Evolutionary conservation across 257 asterid genomes (phyloP).

Genomic region (Craterostigma plantagineum): DNA sequence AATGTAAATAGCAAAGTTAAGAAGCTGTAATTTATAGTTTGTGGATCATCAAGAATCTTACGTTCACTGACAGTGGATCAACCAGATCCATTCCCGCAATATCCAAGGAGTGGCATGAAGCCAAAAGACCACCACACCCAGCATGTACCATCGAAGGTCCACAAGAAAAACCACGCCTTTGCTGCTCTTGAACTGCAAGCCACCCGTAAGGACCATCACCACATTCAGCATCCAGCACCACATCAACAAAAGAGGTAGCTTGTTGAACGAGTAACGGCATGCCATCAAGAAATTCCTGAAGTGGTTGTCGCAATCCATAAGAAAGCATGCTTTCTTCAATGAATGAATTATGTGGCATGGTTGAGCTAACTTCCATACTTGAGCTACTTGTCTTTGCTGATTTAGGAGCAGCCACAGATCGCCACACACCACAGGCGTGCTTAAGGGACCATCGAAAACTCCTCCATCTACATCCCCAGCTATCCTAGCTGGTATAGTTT

Average conservation of each 20-base stretch:
- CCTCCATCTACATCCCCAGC: conserved; percentile 94
- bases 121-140: conserved; percentile 96
- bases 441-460: conserved; percentile 53
- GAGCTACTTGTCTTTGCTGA: conserved; percentile 37
- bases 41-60: conserved; percentile 30
- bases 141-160: conserved; percentile 99
- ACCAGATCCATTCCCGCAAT: conserved; percentile 93
- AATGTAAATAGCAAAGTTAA: too few species aligned
- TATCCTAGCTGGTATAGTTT: conserved; percentile 61
- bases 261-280: conserved; percentile 86
- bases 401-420: conserved; percentile 71
- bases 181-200: conserved; percentile 97
- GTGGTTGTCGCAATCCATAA: conserved; percentile 85
- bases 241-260: conserved; percentile 95
- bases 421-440: conserved; percentile 98
- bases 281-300: conserved; percentile 97
- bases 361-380: conserved; percentile 49
- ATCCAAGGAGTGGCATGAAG: conserved; percentile 89
- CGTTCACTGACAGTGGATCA: conserved; percentile 87
- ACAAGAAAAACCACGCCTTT: conserved; percentile 96
- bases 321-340: conserved; percentile 85
- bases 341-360: conserved; percentile 60
- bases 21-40: too few species aligned
- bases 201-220: conserved; percentile 95
- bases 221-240: conserved; percentile 87